Conservation (phyloP, 83 land plant genomes). For the Picea abies region DNA sequence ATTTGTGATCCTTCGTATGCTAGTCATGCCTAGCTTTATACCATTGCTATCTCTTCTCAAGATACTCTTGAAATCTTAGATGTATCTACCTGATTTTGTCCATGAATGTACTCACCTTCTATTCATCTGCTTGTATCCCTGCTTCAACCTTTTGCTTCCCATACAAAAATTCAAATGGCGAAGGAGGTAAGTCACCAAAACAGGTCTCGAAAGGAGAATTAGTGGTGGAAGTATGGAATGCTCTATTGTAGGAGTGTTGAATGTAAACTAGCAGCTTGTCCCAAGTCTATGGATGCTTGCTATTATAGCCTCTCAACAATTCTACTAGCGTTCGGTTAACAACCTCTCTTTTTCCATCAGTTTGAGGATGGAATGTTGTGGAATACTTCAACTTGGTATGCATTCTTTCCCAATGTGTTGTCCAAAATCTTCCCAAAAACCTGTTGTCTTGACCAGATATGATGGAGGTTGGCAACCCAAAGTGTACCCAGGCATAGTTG, state of each 20-base stretch:
- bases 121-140: not conserved
- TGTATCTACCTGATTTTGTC: not conserved
- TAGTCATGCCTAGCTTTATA: not conserved
- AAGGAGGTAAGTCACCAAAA: not conserved
- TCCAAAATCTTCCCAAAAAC: too few species aligned
- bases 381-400: not conserved
- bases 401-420: too few species aligned
- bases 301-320: not conserved
- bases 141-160: not conserved
- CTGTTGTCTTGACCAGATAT: not conserved
- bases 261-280: not conserved
- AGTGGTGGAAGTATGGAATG: not conserved
- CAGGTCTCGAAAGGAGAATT: not conserved
- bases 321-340: not conserved
- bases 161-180: not conserved
- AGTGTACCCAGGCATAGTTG: not conserved
- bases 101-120: too few species aligned
- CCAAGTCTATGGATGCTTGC: not conserved
- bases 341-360: not conserved
- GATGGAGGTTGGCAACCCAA: not conserved
- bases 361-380: not conserved
- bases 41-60: not conserved
- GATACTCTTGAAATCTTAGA: not conserved
- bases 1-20: not conserved
- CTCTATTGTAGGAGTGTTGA: not conserved